Percentiles rank a stretch among this genome's conserved stretches.
These are phyloP conservation scores for Apiospora phragmitis DNA, from an alignment of 2,329 filamentous ascomycete species.

Conservation along the genomic window DNA sequence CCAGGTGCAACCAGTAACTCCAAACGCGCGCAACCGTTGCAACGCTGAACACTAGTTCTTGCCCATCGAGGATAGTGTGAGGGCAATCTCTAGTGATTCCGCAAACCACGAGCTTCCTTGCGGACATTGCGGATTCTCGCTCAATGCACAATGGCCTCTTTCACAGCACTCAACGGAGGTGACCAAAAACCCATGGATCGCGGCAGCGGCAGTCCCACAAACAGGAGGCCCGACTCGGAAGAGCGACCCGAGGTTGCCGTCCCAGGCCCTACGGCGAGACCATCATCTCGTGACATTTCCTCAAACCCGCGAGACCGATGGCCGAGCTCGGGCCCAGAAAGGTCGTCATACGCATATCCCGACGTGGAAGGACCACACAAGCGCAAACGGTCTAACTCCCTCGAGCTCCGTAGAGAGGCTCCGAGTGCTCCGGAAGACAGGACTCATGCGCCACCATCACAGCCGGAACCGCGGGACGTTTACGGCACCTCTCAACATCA, in stretches of 20 bases:
- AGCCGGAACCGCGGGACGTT: slow-evolving; percentile 41
- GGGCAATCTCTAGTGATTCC: not conserved
- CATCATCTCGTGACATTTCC: slow-evolving; percentile 22
- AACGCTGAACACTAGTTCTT: not conserved
- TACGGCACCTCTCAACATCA: slow-evolving; percentile 42
- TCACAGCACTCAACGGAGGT: slow-evolving; percentile 35
- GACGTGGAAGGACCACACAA: slow-evolving; percentile 56
- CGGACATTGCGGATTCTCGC: not conserved
- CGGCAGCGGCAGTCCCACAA: slow-evolving; percentile 25
- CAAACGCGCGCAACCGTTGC: not conserved
- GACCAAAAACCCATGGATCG: slow-evolving; percentile 28
- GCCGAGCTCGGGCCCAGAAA: slow-evolving; percentile 41
- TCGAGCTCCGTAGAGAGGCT: slow-evolving; percentile 46
- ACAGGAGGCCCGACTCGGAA: slow-evolving; percentile 27
- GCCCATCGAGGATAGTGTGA: not conserved
- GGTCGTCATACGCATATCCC: slow-evolving; percentile 41
- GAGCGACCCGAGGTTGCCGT: slow-evolving; percentile 24
- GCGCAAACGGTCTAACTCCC: slow-evolving; percentile 70
- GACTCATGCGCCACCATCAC: slow-evolving; percentile 35
- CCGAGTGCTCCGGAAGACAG: slow-evolving; percentile 29
- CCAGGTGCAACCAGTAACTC: not conserved
- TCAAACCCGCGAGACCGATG: slow-evolving; percentile 41
- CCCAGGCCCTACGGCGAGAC: slow-evolving; percentile 19
- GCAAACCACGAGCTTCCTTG: not conserved
- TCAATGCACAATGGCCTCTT: slow-evolving; percentile 32